Evolutionary conservation across 2,329 filamentous ascomycete genomes (phyloP), one percentile per base, ranked within the genome.

Genomic region (Monosporascus cannonballus): DNA sequence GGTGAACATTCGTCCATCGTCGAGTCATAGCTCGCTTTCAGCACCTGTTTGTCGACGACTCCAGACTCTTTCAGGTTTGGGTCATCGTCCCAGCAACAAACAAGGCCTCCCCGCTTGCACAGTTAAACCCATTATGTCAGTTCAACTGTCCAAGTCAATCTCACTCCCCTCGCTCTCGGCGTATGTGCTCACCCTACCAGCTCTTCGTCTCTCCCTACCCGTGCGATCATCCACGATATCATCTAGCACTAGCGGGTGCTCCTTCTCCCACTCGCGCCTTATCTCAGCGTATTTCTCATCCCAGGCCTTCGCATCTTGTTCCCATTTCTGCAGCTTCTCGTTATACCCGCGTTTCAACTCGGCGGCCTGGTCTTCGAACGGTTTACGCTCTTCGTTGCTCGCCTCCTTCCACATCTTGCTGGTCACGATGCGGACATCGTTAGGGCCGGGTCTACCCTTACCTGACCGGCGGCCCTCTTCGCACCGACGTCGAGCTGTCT

Each of bases 371-470:
- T 90, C 85, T 48, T 92, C 80, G 64, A 89, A 97, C 1, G 91
- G 92, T 65, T 80, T 79, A 64, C 87, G 89, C 60, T 84, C 80
- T 45, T 88, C 87, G 6, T 83, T 76, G 2, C 78, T 71, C 0
- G 89, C 84, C 48, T 89, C 87, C 61, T 87, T 89, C 94, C 94
- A 99, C 85, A 94, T 92, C 65, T 87, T 86, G 27, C 92, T 92
- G 9, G 94, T 83, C 67, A 91, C 90, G 49, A 85, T 82, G 36
- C 94, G 88, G 52, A 97, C 88, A 64, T 96, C 90, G 62, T 90
- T 95, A 6, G 86, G 84, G 44, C 81, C 77, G 1, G 84, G 74
- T 59, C 86, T 86, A 11, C 82, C 81, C 49, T 84, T 86, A 34
- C 82, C 78, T 3, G 80, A 75, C 51, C 80, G 78, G 27, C 86